Base-by-base conservation (phyloP, 140 eudicot species). In the Senecio squalidus region DNA sequence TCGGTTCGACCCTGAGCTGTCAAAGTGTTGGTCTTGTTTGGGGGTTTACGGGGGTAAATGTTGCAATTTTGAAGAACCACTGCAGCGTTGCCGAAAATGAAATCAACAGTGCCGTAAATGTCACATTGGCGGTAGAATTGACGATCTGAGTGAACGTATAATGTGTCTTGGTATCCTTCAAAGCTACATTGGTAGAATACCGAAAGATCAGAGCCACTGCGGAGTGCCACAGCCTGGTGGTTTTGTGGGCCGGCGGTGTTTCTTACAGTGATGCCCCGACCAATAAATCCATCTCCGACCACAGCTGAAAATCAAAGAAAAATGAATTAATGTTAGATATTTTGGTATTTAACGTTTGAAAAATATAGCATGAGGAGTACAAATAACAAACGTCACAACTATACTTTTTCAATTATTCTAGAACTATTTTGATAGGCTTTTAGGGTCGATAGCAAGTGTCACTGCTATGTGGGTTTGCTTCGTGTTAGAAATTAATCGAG, bases 121-220 rank as follows among this genome's bases (percentile, higher is more conserved):
- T 89, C 76, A 28, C 95, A 89, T 5, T 89, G 82, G 6, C 81
- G 68, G 54, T 75, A 85, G 17, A 89, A 89, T 57, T 89, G 95
- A 16, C 97, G 67, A 1, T 79, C 50, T 0, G 95, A 82, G 44
- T 76, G 85, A 48, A 76, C 74, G 70, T 88, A 84, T 26, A 84
- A 81, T 0, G 96, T 88, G 83, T 88, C 96, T 60, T 88, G 96
- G 62, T 76, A 82, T 0, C 96, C 96, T 68, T 88, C 91, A 31
- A 84, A 81, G 64, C 88, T 84, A 47, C 95, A 84, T 38, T 79
- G 84, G 80, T 84, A 84, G 60, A 88, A 79, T 0, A 80, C 94
- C 0, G 97, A 89, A 4, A 79, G 89, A 40, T 89, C 95, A 4
- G 97, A 80, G 18, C 88, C 82, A 9, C 76, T 75, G 6, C 89